Base-by-base conservation (phyloP, 495 filamentous ascomycete genomes). In the Podospora pseudopauciseta region DNA sequence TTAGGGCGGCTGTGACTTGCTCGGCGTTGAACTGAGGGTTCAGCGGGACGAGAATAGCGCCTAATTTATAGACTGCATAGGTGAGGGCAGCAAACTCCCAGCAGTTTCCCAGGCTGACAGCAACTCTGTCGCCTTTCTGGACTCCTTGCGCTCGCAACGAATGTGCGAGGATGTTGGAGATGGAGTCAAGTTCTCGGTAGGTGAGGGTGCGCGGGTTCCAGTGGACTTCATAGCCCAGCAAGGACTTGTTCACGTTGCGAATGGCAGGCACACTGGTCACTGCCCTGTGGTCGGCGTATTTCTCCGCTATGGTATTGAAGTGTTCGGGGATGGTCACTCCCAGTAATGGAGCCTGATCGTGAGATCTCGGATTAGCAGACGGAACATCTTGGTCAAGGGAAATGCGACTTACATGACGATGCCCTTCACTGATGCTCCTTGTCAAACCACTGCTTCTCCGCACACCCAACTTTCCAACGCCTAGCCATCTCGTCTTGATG, bases 51-150 rank as follows among this genome's bases (percentile, higher is more conserved):
- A 97, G 81, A 61, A 97, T 89, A 57, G 92, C 95, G 18, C 95
- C 95, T 2, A 97, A 84, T 77, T 99, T 97, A 78, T 95, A 96
- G 23, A 96, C 70, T 5, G 93, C 93, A 79, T 99, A 97, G 26
- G 91, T 96, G 18, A 87, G 78, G 76, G 89, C 86, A 4, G 91
- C 91, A 74, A 89, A 93, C 79, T 97, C 93, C 74, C 91, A 81
- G 32, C 86, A 89, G 73, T 97, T 99, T 1, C 95, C 94, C 20
- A 97, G 77, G 71, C 89, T 92, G 16, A 97, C 90, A 9, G 90
- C 93, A 13, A 97, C 91, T 26, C 93, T 84, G 71, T 96, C 92
- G 2, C 93, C 94, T 73, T 92, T 97, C 68, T 81, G 83, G 1
- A 97, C 92, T 2, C 93, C 93, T 2, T 89, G 80, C 0, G 88